Base-by-base conservation (phyloP, 1,284 basidiomycete species). In the Tilletia setariae region DNA sequence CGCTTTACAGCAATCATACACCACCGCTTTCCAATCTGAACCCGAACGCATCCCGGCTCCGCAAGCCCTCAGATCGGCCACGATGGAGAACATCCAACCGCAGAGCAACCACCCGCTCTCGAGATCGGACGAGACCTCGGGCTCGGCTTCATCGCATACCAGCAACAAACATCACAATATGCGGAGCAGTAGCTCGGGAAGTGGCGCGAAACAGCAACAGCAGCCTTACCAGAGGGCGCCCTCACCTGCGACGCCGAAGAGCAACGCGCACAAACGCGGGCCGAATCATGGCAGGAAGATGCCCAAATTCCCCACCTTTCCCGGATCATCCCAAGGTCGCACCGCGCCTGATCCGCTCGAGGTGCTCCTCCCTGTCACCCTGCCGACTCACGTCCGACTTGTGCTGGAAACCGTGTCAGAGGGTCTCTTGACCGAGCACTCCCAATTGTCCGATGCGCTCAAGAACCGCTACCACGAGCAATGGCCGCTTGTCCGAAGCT, bases 391-490 rank as follows among this genome's bases (percentile, higher is more conserved):
- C 9, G 67, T 79, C 42, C 69, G 72, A 2, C 65, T 70, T 42
- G 73, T 77, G n/a, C 75, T 79, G 9, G 66, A 72, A 19, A 69
- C 73, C 11, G 69, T 79, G 40, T 74, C 70, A 1, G 72, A 76
- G 1, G 77, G 75, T 15, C 72, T 79, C 13, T 63, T 75, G 1
- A 72, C 76, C 51, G 76, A 72, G 21, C 78, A 79, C 62, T 69
- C 70, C 1, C 46, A 72, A 13, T 69, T 79, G 0, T 77, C 74
- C 2, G 75, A 77, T 21, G 73, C 76, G n/a, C 70, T 79, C 30
- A 76, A 74, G 49, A 68, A 68, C 13, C 66, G 78, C 28, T 79
- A 79, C 68, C 74, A 79, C 35, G 76, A 76, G 64, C 78, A 79
- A 49, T 79, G 75, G 75, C 78, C 78, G 13, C 64, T 79, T 40